Evolutionary conservation across 768 basidiomycete genomes (phyloP).

Genomic region (Russula emetica): DNA sequence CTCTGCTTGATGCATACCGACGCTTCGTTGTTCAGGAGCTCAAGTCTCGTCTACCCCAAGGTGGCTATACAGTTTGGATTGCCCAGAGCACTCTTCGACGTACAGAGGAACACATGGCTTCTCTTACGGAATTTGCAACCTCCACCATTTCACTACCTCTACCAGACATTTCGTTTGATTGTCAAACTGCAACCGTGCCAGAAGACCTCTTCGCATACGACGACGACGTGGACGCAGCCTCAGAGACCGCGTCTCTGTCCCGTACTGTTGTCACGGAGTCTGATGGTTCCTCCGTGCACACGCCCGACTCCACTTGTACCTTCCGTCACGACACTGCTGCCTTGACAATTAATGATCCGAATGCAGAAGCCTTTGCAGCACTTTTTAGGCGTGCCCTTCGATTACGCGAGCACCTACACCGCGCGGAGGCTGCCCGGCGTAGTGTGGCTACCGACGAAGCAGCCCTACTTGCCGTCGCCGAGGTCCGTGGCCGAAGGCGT

Average conservation of each 20-base stretch:
- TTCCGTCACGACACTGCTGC: conserved; percentile 32
- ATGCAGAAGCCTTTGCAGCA: conserved; percentile 33
- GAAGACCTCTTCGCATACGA: conserved; percentile 37
- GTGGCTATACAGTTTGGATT: conserved; percentile 53
- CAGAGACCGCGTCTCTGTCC: conserved; percentile 21
- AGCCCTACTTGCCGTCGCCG: conserved; percentile 40
- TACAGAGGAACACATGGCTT: conserved; percentile 36
- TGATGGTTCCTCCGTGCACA: conserved; percentile 48
- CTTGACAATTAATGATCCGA: conserved; percentile 18
- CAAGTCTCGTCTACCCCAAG: conserved; percentile 32
- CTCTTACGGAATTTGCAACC: conserved; percentile 26
- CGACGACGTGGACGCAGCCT: conserved; percentile 32
- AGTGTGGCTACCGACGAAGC: conserved; percentile 40
- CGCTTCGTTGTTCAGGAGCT: conserved; percentile 56
- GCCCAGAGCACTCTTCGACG: conserved; percentile 50
- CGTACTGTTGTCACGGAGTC: conserved; percentile 37
- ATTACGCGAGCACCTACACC: conserved; percentile 37
- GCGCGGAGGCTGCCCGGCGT: conserved; percentile 39
- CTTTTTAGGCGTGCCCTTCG: conserved; percentile 32
- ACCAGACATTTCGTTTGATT: conserved; percentile 19
- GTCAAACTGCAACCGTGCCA: conserved; percentile 12
- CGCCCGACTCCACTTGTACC: conserved; percentile 34
- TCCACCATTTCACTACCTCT: conserved; percentile 18
- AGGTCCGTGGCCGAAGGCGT: conserved; percentile 54
- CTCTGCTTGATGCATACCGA: conserved; percentile 63